Evolutionary conservation across 257 asterid species (phyloP).

Genomic region (Nicotiana obtusifolia): DNA sequence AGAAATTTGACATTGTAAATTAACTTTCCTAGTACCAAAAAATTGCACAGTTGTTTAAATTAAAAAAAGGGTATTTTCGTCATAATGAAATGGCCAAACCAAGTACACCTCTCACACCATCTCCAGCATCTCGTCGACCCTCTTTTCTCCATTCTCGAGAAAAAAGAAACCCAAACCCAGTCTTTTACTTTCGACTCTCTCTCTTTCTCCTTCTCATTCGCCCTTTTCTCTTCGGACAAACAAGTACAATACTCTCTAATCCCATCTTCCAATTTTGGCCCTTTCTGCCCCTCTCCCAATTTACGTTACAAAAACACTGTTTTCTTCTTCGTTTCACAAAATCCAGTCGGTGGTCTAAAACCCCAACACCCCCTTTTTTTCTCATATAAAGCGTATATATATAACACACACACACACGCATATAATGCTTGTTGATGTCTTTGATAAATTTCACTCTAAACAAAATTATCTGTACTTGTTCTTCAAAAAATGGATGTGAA

Average conservation of each 20-base stretch:
- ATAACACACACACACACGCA: background rate
- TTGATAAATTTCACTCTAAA: background rate
- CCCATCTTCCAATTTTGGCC: slow-evolving; percentile 1
- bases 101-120: background rate
- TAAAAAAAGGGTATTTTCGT: background rate
- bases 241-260: background rate
- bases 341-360: slow-evolving; percentile 14
- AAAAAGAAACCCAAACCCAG: background rate
- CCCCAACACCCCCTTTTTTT: background rate
- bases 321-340: background rate
- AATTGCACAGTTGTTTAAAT: too few species aligned
- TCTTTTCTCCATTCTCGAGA: slow-evolving; percentile 12
- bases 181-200: background rate
- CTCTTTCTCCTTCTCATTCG: background rate
- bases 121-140: background rate
- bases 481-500: slow-evolving; percentile 14
- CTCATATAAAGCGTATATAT: too few species aligned
- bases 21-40: background rate
- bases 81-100: background rate
- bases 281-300: background rate
- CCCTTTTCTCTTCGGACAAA: background rate
- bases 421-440: slow-evolving; percentile 18
- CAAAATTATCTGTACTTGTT: background rate
- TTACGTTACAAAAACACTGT: slow-evolving; percentile 5
- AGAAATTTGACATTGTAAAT: background rate